Evolutionary conservation across 2,329 filamentous ascomycete genomes (phyloP), one percentile per base, ranked within the genome.

Genomic region (Ophiosphaerella narmari): DNA sequence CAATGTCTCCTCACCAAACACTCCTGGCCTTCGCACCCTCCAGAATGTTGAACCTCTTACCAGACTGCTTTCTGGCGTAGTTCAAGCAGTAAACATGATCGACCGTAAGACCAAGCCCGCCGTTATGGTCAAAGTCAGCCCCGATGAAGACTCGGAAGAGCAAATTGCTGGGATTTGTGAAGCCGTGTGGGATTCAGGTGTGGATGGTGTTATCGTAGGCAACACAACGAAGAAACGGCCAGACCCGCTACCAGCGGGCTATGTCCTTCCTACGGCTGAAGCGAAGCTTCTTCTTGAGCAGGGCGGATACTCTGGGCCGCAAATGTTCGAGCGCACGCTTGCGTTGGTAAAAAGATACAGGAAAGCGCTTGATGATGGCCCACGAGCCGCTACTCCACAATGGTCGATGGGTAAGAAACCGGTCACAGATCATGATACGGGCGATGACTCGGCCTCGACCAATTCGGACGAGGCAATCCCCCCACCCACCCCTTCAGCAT

Each of bases 71-170:
- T 83, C 81, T 8, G 89, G 90, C 1, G 93, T 97, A 0, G 93
- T 97, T 1, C 80, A 84, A 13, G 89, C 93, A 47, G 91, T 91
- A 1, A 78, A 83, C 60, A 78, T 79, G 55, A 82, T 88, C 11
- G 80, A 88, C 24, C 82, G 92, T 59, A 88, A 84, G 70, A 84
- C 81, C 1, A 89, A 87, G 66, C 90, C 90, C 0, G 85, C 80
- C 49, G 90, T 99, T 50, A 96, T 99, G 90, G 94, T 99, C 65
- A 99, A 99, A 78, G 93, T 99, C 16, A 96, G 90, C 51, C 94
- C 94, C 0, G 94, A 99, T 63, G 94, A 97, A 75, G 91, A 97
- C 70, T 85, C 88, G 16, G 86, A 91, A 44, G 79, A 86, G 48
- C 91, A 99, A 71, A 84, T 99, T 54, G 82, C 87, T 36, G 94